phyloP scores from a whole-genome alignment of 148 eudicot species.

The Linanthus parryae region DNA sequence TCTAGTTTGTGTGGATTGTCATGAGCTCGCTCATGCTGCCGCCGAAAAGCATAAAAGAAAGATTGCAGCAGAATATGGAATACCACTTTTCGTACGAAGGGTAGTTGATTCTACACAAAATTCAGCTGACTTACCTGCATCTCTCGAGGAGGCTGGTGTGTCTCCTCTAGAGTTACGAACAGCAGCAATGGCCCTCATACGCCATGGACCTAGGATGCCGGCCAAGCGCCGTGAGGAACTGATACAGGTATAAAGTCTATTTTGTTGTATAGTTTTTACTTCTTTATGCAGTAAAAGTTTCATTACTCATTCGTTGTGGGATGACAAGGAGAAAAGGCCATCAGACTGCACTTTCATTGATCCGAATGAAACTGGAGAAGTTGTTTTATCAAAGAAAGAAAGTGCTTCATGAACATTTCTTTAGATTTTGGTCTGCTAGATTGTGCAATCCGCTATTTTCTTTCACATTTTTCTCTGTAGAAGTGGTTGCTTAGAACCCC shows the following conservation, averaged over 20 bases:
- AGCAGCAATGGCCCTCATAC: conserved; percentile 92
- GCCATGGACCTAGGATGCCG: conserved; percentile 93
- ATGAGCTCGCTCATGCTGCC: conserved; percentile 91
- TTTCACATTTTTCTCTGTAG: too few relatives aligned
- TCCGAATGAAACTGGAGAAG: too few relatives aligned
- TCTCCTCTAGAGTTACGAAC: conserved; percentile 78
- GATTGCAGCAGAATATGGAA: conserved; percentile 68
- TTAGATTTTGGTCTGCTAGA: too few relatives aligned
- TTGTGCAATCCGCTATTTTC: too few relatives aligned
- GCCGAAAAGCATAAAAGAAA: conserved; percentile 86
- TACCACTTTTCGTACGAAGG: conserved; percentile 79
- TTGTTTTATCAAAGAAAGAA: too few relatives aligned
- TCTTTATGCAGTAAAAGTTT: not conserved
- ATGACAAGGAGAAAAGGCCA: not conserved
- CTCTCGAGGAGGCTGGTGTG: conserved; percentile 62
- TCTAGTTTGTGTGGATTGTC: conserved; percentile 94
- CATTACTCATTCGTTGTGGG: not conserved
- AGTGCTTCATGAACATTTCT: too few relatives aligned
- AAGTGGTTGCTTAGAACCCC: too few relatives aligned
- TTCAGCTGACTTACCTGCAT: conserved; percentile 22
- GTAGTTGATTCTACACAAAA: conserved; percentile 52
- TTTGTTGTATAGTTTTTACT: not conserved
- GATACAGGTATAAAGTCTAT: conserved; percentile 49
- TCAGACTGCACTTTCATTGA: not conserved
- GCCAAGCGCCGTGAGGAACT: conserved; percentile 69